phyloP scores from a whole-genome alignment of 2,329 filamentous ascomycete species.

The Mollisia scopiformis region DNA sequence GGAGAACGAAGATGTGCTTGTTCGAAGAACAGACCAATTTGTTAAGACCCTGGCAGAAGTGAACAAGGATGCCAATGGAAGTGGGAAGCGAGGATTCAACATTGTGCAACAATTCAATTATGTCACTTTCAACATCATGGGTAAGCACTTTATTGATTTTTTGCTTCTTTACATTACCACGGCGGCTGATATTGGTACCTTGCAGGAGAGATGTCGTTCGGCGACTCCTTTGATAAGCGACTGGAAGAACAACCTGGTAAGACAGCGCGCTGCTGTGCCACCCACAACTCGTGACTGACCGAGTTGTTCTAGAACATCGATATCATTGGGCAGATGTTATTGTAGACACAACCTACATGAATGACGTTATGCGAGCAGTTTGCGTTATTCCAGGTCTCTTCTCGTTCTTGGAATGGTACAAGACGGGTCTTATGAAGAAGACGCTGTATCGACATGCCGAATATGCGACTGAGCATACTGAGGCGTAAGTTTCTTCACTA shows the following conservation, averaged over 20 bases:
- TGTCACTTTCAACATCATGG: slow-evolving; percentile 28
- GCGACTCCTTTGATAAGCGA: slow-evolving; percentile 22
- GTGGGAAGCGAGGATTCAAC: slow-evolving; percentile 18
- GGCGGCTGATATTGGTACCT: neutral
- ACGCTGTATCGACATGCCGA: slow-evolving; percentile 23
- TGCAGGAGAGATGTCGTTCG: slow-evolving; percentile 25
- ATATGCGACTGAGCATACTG: slow-evolving; percentile 24
- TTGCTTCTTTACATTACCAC: no score
- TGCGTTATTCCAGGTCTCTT: slow-evolving; percentile 23
- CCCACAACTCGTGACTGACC: neutral
- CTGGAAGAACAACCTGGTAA: slow-evolving; percentile 19
- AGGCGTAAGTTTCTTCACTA: slow-evolving; percentile 12
- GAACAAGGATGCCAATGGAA: neutral
- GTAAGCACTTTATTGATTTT: no score
- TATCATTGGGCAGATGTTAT: slow-evolving; percentile 29
- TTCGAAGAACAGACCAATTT: slow-evolving; percentile 22
- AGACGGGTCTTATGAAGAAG: slow-evolving; percentile 20
- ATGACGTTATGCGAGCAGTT: slow-evolving; percentile 27
- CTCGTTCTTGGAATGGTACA: slow-evolving; percentile 17
- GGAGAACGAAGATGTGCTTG: slow-evolving; percentile 26
- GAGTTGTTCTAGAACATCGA: slow-evolving; percentile 16
- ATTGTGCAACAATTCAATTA: slow-evolving; percentile 25
- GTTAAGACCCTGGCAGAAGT: slow-evolving; percentile 6
- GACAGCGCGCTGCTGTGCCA: neutral
- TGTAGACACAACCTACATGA: slow-evolving; percentile 27